Evolutionary conservation across 805 yeast species (phyloP).

Genomic region (Zygoascus biomembranicola): DNA sequence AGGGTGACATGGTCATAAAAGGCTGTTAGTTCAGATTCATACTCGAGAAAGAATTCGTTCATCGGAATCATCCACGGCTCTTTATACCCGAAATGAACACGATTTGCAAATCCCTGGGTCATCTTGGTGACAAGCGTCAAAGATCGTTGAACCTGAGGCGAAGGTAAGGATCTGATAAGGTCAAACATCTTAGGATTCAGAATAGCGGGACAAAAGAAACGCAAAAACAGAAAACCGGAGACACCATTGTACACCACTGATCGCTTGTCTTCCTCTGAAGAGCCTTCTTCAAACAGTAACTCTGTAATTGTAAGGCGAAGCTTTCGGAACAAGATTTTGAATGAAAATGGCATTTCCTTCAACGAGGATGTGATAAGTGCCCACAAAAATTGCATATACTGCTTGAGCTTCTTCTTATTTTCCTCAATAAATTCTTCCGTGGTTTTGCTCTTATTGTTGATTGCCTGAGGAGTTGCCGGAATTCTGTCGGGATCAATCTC

Average conservation of each 20-base stretch:
- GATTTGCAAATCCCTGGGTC: slow-evolving; percentile 68
- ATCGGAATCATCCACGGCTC: slow-evolving; percentile 71
- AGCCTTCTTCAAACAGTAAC: neutral
- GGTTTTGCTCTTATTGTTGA: slow-evolving; percentile 9
- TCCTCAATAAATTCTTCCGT: slow-evolving; percentile 36
- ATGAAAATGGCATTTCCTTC: slow-evolving; percentile 63
- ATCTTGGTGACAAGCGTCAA: slow-evolving; percentile 71
- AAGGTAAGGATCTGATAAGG: slow-evolving; percentile 60
- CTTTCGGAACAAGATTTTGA: slow-evolving; percentile 54
- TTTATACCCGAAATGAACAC: slow-evolving; percentile 67
- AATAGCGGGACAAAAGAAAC: slow-evolving; percentile 87
- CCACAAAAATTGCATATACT: slow-evolving; percentile 59
- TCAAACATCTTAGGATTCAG: slow-evolving; percentile 82
- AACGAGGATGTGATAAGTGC: slow-evolving; percentile 51
- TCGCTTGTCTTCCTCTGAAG: slow-evolving; percentile 4
- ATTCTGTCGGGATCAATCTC: slow-evolving; percentile 75
- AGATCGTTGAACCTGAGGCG: slow-evolving; percentile 65
- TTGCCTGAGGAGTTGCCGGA: slow-evolving; percentile 19
- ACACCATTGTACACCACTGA: slow-evolving; percentile 53
- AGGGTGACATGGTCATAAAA: slow-evolving; percentile 63
- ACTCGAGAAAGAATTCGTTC: slow-evolving; percentile 58
- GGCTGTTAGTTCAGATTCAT: slow-evolving; percentile 49
- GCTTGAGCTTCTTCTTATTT: slow-evolving; percentile 42
- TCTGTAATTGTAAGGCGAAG: slow-evolving; percentile 52
- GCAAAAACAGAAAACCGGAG: slow-evolving; percentile 73